Conservation (phyloP, 2,329 filamentous ascomycete genomes). For the Aspergillaceae sp. region DNA sequence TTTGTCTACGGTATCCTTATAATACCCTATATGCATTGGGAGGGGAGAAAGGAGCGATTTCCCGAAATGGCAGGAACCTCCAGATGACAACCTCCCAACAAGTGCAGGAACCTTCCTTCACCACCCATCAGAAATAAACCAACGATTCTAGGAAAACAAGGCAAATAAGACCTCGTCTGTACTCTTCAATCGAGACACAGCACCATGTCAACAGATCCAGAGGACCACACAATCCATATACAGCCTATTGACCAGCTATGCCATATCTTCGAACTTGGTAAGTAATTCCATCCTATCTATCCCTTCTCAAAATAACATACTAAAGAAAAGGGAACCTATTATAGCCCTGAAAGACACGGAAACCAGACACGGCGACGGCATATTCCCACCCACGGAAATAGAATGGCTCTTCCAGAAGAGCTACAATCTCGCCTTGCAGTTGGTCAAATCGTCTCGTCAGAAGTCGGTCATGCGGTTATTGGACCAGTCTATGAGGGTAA, state of each 20-base stretch:
- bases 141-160: no score
- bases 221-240: constrained; percentile 3
- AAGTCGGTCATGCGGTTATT: constrained; percentile 49
- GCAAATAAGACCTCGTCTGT: no score
- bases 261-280: constrained; percentile 45
- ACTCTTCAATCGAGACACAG: no score
- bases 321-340: constrained; percentile 20
- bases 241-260: constrained; percentile 44
- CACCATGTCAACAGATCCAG: no score
- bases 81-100: no score
- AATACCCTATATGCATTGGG: no score
- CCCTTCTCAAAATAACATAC: constrained; percentile 12
- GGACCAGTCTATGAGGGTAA: constrained; percentile 36
- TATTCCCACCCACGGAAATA: constrained; percentile 58
- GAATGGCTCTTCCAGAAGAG: constrained; percentile 78
- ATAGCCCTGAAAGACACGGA: constrained; percentile 31
- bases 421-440: constrained; percentile 66
- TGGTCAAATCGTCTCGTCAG: constrained; percentile 51
- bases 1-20: no score
- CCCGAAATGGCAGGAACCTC: no score
- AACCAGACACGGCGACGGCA: constrained; percentile 24
- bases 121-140: no score
- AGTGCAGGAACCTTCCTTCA: no score
- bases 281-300: constrained; percentile 6
- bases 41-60: no score